Evolutionary conservation across 805 yeast species (phyloP), one percentile per base, ranked within the genome.

Genomic region (Sungouiozyma intestinalis): DNA sequence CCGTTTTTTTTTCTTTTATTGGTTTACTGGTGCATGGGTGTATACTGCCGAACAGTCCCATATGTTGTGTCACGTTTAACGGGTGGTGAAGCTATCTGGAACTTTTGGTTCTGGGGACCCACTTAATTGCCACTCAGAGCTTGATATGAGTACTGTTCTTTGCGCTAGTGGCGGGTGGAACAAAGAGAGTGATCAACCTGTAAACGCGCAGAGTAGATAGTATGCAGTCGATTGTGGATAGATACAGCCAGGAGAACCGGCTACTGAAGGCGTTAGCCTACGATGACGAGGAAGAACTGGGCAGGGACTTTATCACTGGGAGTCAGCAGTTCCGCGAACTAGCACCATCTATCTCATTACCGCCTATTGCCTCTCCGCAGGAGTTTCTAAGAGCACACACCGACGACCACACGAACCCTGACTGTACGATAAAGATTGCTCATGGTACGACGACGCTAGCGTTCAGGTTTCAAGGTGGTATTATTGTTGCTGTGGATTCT

Each of bases 401-500:
- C 6, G 98, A 92, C 65, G 97, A 92, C 64, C 80, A 86, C 16
- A 60, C 79, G 46, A 90, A 88, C 62, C 94, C 95, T 20, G 97
- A 87, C 60, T 88, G 95, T 66, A 83, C 80, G 57, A 90, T 92
- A 68, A 90, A 92, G 63, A 84, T 92, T 57, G 96, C 97, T 17
- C 98, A 92, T 65, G 98, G 98, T 63, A 92, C 98, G n/a, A 92
- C 98, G 5, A 92, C 98, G 13, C 71, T 92, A 54, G 96, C 97
- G 8, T 92, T 92, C 69, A 74, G 97, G 64, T 92, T 88, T 66
- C 79, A 90, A 67, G 96, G 90, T 20, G 98, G 98, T 18, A 88
- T 92, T 51, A 70, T 82, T 33, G 97, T 92, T 41, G 97, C 97
- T 0, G 98, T 92, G 9, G 98, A 92, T 68, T 87, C 97, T 35